Evolutionary conservation across 306 rosid species (phyloP).

Genomic region (Arachis stenosperma): DNA sequence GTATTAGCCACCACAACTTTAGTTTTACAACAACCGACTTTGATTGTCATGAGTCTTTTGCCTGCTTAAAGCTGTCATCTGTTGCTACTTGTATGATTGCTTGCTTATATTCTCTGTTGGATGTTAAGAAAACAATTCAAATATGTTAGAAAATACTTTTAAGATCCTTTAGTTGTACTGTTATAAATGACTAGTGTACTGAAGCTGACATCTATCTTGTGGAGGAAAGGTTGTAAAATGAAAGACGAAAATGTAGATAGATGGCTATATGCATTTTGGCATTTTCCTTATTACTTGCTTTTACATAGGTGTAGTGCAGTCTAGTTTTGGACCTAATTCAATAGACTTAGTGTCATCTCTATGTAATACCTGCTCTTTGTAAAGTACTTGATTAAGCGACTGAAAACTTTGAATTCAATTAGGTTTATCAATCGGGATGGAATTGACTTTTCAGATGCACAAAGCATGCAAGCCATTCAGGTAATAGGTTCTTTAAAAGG

Average conservation of each 20-base stretch:
- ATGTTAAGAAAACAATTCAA: neutral
- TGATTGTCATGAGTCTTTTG: neutral
- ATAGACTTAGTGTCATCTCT: conserved; percentile 8
- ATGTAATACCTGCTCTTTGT: conserved; percentile 3
- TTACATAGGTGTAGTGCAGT: conserved; percentile 6
- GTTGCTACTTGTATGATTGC: neutral
- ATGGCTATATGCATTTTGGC: neutral
- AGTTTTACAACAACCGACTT: conserved; percentile 14
- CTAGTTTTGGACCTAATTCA: conserved; percentile 17
- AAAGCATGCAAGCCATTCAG: conserved; percentile 96
- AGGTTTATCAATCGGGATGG: conserved; percentile 96
- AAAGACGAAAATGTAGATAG: conserved; percentile 15
- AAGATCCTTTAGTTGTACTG: neutral
- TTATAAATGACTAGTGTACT: neutral
- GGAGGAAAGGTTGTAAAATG: conserved; percentile 19
- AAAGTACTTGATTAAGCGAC: conserved; percentile 15
- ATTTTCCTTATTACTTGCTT: conserved; percentile 8
- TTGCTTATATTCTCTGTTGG: conserved; percentile 7
- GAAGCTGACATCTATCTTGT: conserved; percentile 10
- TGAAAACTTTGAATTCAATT: conserved; percentile 42
- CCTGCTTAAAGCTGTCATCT: conserved; percentile 7
- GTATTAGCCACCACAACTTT: conserved; percentile 11
- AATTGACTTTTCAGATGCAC: conserved; percentile 97
- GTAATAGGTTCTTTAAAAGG: conserved; percentile 49
- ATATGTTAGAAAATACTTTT: conserved; percentile 13